phyloP scores from a whole-genome alignment of 768 basidiomycete genomes.

The Fistulinella prunicolor region DNA sequence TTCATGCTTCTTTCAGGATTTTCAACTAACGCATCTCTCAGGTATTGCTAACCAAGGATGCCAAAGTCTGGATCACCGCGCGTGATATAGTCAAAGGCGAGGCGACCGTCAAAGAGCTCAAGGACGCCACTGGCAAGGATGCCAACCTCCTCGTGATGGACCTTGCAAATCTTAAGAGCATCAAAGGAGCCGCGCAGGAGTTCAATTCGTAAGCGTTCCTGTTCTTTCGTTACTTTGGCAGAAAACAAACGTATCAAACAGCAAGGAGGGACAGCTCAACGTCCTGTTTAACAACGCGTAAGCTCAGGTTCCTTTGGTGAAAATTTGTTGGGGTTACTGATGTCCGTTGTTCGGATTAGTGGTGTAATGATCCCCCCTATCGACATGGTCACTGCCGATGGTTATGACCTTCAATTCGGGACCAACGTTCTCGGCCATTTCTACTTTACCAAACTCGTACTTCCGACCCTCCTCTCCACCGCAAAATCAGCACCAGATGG shows the following conservation, averaged over 20 bases:
- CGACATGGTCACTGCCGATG: constrained; percentile 34
- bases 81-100: constrained; percentile 21
- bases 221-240: not conserved
- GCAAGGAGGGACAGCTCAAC: constrained; percentile 20
- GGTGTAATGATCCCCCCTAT: constrained; percentile 32
- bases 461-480: constrained; percentile 33
- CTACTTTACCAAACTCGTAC: constrained; percentile 36
- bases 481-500: constrained; percentile 32
- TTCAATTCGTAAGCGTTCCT: constrained; percentile 31
- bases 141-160: constrained; percentile 38
- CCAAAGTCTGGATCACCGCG: constrained; percentile 30
- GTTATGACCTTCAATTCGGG: constrained; percentile 42
- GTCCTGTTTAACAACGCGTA: constrained; percentile 34
- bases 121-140: constrained; percentile 25
- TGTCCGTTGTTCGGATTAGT: constrained; percentile 11
- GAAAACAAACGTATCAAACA: not conserved
- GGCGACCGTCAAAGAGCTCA: constrained; percentile 14
- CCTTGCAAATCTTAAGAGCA: constrained; percentile 36
- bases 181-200: constrained; percentile 40
- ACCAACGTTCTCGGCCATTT: constrained; percentile 38
- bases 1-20: not conserved
- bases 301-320: constrained; percentile 1
- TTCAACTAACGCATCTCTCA: not conserved
- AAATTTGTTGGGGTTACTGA: not conserved
- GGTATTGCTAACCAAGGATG: constrained; percentile 27